Base-by-base conservation (phyloP, 2,329 filamentous ascomycete genomes). In the Aspergillus latus region DNA sequence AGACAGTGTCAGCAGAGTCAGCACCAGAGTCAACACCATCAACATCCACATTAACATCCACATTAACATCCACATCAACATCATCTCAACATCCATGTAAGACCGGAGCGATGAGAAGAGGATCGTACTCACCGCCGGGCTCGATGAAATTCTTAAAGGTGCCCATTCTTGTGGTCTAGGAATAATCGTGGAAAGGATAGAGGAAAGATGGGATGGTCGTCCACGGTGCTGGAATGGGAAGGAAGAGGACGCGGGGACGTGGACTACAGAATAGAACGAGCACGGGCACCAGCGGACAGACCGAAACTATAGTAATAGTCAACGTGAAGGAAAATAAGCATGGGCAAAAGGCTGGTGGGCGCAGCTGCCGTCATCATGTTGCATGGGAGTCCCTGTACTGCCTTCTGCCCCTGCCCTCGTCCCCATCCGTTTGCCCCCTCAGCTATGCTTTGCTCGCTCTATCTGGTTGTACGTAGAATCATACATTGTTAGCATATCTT, bases 41-140 rank as follows among this genome's bases (percentile, higher is more conserved):
- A 16, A 16, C 16, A 16, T 21, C 21, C 2, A 21, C 21, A 21
- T 21, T 21, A 2, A 21, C 21, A 21, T 21, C 21, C 21, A 21
- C 21, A 21, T 21, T 3, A 21, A 21, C 16, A 16, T 21, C 16
- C 36, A 34, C 34, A 42, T 15, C 36, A 21, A 21, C 16, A 21
- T 21, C 16, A 21, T 21, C 21, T 3, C 21, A 21, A 21, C 21
- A 21, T 21, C 21, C 3, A 21, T 28, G 21, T 21, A 39, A 36
- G 47, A 52, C 28, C 16, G 8, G 21, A 32, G 29, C 26, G 8
- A 30, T 15, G 9, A n/a, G 5, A 21, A 21, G 2, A 30, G 36
- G 11, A 4, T 11, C 9, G 39, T 40, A 60, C 54, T 52, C 37
- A 63, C 62, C 60, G 8, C 49, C 62, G n/a, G 62, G 62, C 32